These are phyloP conservation scores for Sclerospora graminicola DNA, from an alignment of 352 stramenopile genomes.

Conservation along the genomic window DNA sequence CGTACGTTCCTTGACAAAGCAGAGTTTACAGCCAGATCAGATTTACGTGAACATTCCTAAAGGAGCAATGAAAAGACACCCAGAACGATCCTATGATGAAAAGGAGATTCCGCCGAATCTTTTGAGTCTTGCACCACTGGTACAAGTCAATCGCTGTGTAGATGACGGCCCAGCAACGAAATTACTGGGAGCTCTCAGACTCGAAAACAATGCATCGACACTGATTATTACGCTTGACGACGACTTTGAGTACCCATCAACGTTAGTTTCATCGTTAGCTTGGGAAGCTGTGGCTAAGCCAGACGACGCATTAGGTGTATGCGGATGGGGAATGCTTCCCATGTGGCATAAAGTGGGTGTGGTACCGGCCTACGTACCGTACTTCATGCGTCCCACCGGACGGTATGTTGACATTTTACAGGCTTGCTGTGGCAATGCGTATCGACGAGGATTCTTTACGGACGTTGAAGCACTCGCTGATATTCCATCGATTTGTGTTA, in stretches of 20 bases:
- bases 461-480: slow-evolving; percentile 57
- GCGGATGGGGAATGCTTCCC: slow-evolving; percentile 71
- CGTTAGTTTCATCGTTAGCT: slow-evolving; percentile 48
- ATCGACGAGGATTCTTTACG: slow-evolving; percentile 63
- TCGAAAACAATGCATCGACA: slow-evolving; percentile 46
- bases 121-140: slow-evolving; percentile 30
- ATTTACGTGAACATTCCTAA: slow-evolving; percentile 73
- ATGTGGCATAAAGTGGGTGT: slow-evolving; percentile 66
- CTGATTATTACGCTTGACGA: slow-evolving; percentile 78
- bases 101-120: slow-evolving; percentile 42
- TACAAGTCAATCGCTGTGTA: slow-evolving; percentile 60
- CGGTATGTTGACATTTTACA: slow-evolving; percentile 73
- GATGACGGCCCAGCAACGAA: slow-evolving; percentile 78
- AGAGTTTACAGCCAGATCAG: slow-evolving; percentile 56
- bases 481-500: slow-evolving; percentile 61
- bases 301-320: slow-evolving; percentile 57
- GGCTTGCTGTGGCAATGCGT: slow-evolving; percentile 60
- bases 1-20: slow-evolving; percentile 40
- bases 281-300: slow-evolving; percentile 56
- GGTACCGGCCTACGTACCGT: slow-evolving; percentile 71
- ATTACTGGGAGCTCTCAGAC: slow-evolving; percentile 47
- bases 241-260: slow-evolving; percentile 68
- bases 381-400: slow-evolving; percentile 63
- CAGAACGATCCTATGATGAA: slow-evolving; percentile 69
- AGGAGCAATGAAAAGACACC: slow-evolving; percentile 66